Percentiles rank a stretch among this genome's conserved stretches.
These are phyloP conservation scores for Neopestalotiopsis sp. DNA, from an alignment of 2,329 filamentous ascomycete species.

Conservation along the genomic window DNA sequence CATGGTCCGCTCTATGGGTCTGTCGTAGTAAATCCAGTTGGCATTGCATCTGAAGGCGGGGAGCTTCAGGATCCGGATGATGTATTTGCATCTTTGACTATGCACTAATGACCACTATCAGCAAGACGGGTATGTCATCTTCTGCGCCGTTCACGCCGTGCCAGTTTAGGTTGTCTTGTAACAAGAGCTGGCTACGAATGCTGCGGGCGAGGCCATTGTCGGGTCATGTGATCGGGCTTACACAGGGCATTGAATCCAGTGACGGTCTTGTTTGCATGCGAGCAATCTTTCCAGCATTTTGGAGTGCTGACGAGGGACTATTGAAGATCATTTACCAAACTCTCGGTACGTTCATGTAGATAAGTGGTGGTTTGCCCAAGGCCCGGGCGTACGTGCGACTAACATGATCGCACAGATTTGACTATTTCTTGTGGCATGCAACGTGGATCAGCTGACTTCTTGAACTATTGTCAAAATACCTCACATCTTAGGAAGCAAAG, in stretches of 20 bases:
- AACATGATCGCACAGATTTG: background rate
- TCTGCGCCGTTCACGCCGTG: background rate
- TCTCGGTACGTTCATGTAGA: background rate
- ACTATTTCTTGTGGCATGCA: background rate
- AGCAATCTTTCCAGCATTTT: background rate
- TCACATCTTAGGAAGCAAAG: background rate
- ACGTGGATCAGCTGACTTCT: background rate
- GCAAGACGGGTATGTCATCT: background rate
- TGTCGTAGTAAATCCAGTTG: background rate
- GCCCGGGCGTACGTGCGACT: background rate
- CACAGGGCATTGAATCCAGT: background rate
- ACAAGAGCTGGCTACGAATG: background rate
- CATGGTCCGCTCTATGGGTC: background rate
- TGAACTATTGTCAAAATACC: background rate
- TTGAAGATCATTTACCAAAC: background rate
- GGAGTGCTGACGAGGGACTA: background rate
- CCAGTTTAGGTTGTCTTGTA: background rate
- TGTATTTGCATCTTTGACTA: background rate
- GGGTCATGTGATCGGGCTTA: background rate
- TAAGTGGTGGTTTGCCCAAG: background rate
- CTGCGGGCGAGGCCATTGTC: background rate
- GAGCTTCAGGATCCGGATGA: background rate
- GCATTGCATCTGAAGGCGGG: background rate
- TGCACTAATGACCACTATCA: background rate
- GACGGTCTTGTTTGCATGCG: background rate